Conservation (phyloP, 257 asterid genomes). For the Vinca minor region DNA sequence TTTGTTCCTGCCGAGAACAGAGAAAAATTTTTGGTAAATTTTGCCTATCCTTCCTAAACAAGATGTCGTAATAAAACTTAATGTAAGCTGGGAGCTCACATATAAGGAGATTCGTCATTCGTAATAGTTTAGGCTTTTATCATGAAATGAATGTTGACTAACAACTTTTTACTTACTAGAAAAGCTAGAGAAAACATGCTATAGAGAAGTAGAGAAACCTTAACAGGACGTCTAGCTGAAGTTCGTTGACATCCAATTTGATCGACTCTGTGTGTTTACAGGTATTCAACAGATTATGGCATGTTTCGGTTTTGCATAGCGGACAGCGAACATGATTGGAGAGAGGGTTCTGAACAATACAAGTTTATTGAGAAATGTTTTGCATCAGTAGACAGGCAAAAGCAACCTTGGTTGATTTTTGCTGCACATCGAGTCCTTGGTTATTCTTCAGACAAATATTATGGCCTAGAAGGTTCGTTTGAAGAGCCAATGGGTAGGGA, state of each 20-base stretch:
- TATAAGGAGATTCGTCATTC: neutral
- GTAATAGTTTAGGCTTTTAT: neutral
- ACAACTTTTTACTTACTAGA: neutral
- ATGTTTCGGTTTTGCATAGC: slow-evolving; percentile 48
- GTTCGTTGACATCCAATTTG: neutral
- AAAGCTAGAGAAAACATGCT: neutral
- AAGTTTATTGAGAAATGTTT: slow-evolving; percentile 29
- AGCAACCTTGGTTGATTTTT: slow-evolving; percentile 37
- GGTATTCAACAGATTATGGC: slow-evolving; percentile 71
- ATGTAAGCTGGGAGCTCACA: neutral
- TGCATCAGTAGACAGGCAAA: slow-evolving; percentile 32
- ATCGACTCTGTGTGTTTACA: slow-evolving; percentile 2
- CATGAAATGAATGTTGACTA: neutral
- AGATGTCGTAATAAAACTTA: neutral
- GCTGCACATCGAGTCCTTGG: slow-evolving; percentile 39
- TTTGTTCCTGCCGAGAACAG: slow-evolving; percentile 66
- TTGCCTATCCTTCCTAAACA: neutral
- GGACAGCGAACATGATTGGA: slow-evolving; percentile 36
- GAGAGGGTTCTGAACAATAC: slow-evolving; percentile 37
- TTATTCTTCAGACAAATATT: slow-evolving; percentile 29
- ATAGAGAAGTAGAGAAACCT: neutral
- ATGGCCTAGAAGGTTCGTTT: slow-evolving; percentile 31
- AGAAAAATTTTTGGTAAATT: slow-evolving; percentile 58
- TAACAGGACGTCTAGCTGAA: neutral
- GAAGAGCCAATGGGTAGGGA: slow-evolving; percentile 46